Percentiles rank a stretch among this genome's conserved stretches.
Evolutionary conservation across 441 rosid species (phyloP).

Genomic region (Croton laevigatus): DNA sequence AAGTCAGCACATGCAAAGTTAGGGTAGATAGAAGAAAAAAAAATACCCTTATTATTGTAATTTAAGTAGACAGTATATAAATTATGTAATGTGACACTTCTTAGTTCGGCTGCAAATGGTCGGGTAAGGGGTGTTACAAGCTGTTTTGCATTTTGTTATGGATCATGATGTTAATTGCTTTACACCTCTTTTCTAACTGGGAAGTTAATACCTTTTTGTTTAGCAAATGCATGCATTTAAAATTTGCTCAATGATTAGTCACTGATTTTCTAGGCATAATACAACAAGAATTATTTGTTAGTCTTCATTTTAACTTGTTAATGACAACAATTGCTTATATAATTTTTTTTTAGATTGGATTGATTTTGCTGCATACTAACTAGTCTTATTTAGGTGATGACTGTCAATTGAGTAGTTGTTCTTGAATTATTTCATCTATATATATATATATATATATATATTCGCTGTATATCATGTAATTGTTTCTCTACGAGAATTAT

Average conservation of each 20-base stretch:
- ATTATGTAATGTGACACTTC: too few species aligned
- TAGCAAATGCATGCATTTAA: neutral
- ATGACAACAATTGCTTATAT: neutral
- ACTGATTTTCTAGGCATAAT: neutral
- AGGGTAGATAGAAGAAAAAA: too few species aligned
- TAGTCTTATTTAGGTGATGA: neutral
- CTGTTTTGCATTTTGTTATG: neutral
- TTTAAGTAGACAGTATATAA: too few species aligned
- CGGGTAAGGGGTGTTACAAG: too few species aligned
- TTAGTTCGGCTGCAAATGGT: too few species aligned
- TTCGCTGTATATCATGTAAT: constrained; percentile 23
- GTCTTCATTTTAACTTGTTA: neutral
- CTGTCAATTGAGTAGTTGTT: constrained; percentile 17
- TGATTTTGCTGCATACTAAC: neutral
- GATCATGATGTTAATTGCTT: neutral
- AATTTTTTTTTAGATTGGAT: neutral
- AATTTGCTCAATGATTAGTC: neutral
- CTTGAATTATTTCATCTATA: constrained; percentile 26
- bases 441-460: too few species aligned
- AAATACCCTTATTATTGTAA: too few species aligned
- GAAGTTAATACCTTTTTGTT: neutral
- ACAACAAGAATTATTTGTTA: neutral
- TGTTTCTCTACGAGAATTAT: constrained; percentile 17
- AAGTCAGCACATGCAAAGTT: too few species aligned
- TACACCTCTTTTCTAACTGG: neutral